Evolutionary conservation across 116 monocot species (phyloP).

Genomic region (Phalaenopsis hybrid): DNA sequence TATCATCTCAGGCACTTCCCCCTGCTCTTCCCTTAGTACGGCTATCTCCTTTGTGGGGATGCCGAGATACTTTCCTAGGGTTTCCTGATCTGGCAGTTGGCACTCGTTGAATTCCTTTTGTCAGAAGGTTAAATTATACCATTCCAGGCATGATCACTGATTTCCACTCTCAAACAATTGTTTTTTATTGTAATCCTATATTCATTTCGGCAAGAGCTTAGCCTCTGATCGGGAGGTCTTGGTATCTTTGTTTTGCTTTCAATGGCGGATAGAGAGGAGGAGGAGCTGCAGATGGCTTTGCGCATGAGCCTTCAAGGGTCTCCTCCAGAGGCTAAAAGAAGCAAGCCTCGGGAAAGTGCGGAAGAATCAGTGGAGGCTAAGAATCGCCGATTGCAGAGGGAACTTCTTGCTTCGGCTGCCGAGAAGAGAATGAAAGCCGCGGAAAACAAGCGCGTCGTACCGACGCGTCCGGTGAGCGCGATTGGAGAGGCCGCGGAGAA

Average conservation of each 20-base stretch:
- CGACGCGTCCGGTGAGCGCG: conserved; percentile 7
- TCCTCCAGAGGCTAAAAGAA: conserved; percentile 88
- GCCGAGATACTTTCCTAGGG: conserved; percentile 13
- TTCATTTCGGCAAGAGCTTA: neutral
- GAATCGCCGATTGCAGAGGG: conserved; percentile 59
- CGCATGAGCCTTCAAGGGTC: conserved; percentile 87
- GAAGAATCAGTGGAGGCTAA: conserved; percentile 52
- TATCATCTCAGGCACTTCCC: neutral
- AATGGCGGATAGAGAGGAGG: conserved; percentile 86
- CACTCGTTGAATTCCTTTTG: neutral
- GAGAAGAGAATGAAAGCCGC: conserved; percentile 69
- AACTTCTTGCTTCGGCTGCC: conserved; percentile 90
- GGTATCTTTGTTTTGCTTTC: neutral
- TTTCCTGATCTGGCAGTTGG: conserved; percentile 3
- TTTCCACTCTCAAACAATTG: neutral
- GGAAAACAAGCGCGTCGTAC: conserved; percentile 1
- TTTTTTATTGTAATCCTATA: neutral
- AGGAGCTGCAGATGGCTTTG: conserved; percentile 95
- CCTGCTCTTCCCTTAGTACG: neutral
- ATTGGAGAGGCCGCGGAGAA: conserved; percentile 8
- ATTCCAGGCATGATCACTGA: neutral
- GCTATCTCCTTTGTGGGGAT: neutral
- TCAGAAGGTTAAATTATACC: neutral
- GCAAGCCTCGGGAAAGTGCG: conserved; percentile 47
- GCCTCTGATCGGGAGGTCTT: conserved; percentile 1